Evolutionary conservation across 177 flowering plant species (phyloP).

Genomic region (Vitis hybrid): DNA sequence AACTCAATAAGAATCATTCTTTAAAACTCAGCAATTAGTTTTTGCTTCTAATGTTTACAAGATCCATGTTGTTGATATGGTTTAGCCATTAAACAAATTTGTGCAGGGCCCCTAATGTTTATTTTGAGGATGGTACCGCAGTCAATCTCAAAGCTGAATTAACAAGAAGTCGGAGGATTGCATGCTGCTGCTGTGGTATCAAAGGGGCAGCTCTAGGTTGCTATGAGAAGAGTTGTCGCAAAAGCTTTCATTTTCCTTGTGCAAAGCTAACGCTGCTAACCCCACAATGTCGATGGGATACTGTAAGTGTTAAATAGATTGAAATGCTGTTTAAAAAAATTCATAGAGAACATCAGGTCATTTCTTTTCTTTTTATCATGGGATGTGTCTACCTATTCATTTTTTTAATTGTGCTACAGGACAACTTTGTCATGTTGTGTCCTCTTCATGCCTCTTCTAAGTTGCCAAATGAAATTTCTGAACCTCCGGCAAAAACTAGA

Average conservation of each 20-base stretch:
- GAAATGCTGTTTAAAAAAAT: neutral
- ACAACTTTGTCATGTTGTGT: constrained; percentile 90
- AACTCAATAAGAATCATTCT: neutral
- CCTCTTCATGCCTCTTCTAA: constrained; percentile 71
- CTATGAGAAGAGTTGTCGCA: constrained; percentile 79
- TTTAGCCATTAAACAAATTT: constrained; percentile 4
- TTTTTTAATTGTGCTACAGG: constrained; percentile 41
- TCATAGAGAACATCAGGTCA: neutral
- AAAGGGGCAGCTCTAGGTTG: constrained; percentile 99
- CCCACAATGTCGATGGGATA: constrained; percentile 85
- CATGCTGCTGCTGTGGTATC: constrained; percentile 73
- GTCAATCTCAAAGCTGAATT: constrained; percentile 84
- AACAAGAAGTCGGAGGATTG: constrained; percentile 74
- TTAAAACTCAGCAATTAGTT: no score
- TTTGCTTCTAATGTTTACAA: neutral
- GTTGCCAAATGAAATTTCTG: constrained; percentile 59
- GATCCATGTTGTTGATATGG: neutral
- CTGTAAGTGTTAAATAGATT: constrained; percentile 42
- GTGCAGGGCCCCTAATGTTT: constrained; percentile 97
- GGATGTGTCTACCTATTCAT: neutral
- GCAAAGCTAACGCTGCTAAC: constrained; percentile 72
- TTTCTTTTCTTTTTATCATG: neutral
- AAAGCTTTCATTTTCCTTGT: constrained; percentile 93
- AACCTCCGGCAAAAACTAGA: constrained; percentile 29
- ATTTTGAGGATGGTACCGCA: constrained; percentile 66